Percentiles rank a stretch among this genome's conserved stretches.
These are phyloP conservation scores for Pythium vanterpoolii DNA, from an alignment of 352 stramenopile genomes.

Conservation along the genomic window DNA sequence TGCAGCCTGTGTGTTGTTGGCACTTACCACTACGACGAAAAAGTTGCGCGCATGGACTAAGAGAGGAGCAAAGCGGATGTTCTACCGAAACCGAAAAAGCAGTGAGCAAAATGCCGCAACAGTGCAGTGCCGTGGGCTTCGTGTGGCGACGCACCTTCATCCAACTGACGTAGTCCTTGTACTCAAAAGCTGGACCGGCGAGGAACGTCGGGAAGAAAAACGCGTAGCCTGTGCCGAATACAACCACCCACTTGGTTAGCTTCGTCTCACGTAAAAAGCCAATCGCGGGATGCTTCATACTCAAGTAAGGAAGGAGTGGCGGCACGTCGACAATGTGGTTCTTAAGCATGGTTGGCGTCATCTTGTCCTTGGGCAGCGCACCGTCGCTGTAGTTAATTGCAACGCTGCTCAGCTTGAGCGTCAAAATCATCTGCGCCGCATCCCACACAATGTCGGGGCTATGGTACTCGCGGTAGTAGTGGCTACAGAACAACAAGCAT, in stretches of 20 bases:
- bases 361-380: slow-evolving; percentile 63
- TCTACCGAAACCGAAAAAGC: slow-evolving; percentile 17
- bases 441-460: slow-evolving; percentile 82
- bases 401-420: slow-evolving; percentile 76
- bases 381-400: slow-evolving; percentile 85
- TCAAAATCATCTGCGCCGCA: slow-evolving; percentile 84
- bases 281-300: slow-evolving; percentile 23
- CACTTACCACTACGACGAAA: slow-evolving; percentile 59
- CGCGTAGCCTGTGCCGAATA: slow-evolving; percentile 59
- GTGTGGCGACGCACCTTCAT: slow-evolving; percentile 44
- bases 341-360: slow-evolving; percentile 65
- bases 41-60: slow-evolving; percentile 69
- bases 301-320: slow-evolving; percentile 67
- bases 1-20: background rate
- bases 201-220: slow-evolving; percentile 90
- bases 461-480: slow-evolving; percentile 85
- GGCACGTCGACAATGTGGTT: slow-evolving; percentile 69
- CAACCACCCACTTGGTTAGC: background rate
- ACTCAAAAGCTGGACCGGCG: slow-evolving; percentile 78
- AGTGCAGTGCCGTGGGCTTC: background rate
- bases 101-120: background rate
- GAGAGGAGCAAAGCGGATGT: slow-evolving; percentile 59
- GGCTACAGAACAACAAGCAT: slow-evolving; percentile 21
- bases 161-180: slow-evolving; percentile 82
- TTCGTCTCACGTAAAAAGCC: background rate